Evolutionary conservation across 768 basidiomycete genomes (phyloP).

Genomic region (Suillus sp.): DNA sequence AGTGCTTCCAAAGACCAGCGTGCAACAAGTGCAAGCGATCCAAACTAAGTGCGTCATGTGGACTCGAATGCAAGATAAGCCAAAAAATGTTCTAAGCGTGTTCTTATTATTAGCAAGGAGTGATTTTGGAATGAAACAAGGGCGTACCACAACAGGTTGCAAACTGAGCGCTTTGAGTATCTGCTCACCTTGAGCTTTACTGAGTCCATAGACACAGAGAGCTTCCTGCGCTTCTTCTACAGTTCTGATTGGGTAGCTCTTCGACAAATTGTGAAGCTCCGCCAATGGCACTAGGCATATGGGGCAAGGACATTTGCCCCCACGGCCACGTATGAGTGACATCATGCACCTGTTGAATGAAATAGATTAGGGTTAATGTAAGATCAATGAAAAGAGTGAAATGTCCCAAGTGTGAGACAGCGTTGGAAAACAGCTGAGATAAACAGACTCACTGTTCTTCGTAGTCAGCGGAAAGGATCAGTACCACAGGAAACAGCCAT

Average conservation of each 20-base stretch:
- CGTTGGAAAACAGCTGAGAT: no score
- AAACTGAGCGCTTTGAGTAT: conserved; percentile 24
- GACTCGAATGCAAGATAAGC: conserved; percentile 36
- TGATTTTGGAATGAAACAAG: neutral
- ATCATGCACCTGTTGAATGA: conserved; percentile 37
- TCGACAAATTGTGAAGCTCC: conserved; percentile 25
- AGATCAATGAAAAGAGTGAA: neutral
- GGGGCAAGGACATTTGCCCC: conserved; percentile 38
- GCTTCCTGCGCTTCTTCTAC: conserved; percentile 18
- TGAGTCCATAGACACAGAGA: neutral
- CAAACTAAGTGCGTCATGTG: conserved; percentile 36
- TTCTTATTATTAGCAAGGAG: neutral
- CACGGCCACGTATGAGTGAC: conserved; percentile 36
- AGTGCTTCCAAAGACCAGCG: conserved; percentile 38
- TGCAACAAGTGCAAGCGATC: conserved; percentile 42
- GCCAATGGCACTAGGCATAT: conserved; percentile 38
- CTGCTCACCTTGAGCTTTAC: conserved; percentile 22
- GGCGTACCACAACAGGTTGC: conserved; percentile 19
- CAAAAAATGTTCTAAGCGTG: conserved; percentile 44
- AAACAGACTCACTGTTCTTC: conserved; percentile 42
- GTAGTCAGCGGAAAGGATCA: conserved; percentile 45
- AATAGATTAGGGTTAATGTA: neutral
- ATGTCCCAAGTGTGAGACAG: neutral
- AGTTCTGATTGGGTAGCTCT: conserved; percentile 21
- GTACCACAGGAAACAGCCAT: conserved; percentile 37